These are phyloP conservation scores for Ascochyta viciae-villosae DNA, from an alignment of 2,329 filamentous ascomycete genomes.

Conservation along the genomic window DNA sequence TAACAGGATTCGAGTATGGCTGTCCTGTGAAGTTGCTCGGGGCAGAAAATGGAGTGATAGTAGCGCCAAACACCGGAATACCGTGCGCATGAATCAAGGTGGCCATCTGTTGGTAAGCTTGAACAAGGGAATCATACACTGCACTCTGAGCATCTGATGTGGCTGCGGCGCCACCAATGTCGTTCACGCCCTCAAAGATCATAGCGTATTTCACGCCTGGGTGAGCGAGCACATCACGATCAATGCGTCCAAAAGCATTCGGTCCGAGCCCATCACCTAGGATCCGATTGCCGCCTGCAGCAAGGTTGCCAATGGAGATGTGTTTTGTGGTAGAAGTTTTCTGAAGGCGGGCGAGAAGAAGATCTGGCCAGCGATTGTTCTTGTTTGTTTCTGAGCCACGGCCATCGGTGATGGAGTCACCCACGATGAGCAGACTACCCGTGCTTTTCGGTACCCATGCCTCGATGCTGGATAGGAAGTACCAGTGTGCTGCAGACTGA, in stretches of 20 bases:
- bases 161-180: constrained; percentile 64
- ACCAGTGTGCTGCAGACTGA: constrained; percentile 57
- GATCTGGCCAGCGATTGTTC: constrained; percentile 60
- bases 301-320: constrained; percentile 69
- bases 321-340: constrained; percentile 51
- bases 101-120: constrained; percentile 66
- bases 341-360: constrained; percentile 55
- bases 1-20: constrained; percentile 61
- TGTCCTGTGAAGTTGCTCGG: constrained; percentile 52
- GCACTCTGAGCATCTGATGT: constrained; percentile 54
- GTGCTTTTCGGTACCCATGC: constrained; percentile 57
- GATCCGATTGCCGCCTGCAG: constrained; percentile 72
- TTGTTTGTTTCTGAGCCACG: constrained; percentile 65
- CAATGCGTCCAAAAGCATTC: constrained; percentile 65
- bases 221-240: constrained; percentile 68
- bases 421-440: constrained; percentile 62
- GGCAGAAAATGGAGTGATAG: constrained; percentile 69
- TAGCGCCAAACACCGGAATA: constrained; percentile 67
- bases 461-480: constrained; percentile 66
- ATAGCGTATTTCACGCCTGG: constrained; percentile 66
- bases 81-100: constrained; percentile 61
- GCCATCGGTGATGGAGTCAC: constrained; percentile 72
- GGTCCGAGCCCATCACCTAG: constrained; percentile 69
- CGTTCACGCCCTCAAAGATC: constrained; percentile 70
- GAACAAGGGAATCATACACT: constrained; percentile 61